Conservation (phyloP, 768 basidiomycete species). For the Heimioporus sp. region DNA sequence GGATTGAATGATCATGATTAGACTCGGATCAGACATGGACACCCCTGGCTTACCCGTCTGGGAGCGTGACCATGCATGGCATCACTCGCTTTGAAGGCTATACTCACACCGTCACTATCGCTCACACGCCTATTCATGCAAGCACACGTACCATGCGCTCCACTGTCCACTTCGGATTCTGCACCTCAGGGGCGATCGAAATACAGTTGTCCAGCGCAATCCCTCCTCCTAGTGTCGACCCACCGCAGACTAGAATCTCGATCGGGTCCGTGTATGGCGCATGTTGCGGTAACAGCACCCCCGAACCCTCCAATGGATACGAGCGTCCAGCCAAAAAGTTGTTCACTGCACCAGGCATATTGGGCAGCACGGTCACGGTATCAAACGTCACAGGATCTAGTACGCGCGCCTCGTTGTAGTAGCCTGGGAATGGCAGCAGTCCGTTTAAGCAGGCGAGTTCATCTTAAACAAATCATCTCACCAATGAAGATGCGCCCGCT, state of each 20-base stretch:
- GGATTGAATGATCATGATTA: constrained; percentile 38
- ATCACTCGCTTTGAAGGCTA: constrained; percentile 75
- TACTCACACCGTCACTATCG: neutral
- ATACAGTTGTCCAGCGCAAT: constrained; percentile 69
- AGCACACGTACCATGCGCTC: constrained; percentile 69
- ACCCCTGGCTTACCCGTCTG: constrained; percentile 31
- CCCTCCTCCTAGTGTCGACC: constrained; percentile 54
- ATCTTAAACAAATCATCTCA: constrained; percentile 26
- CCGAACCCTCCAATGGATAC: constrained; percentile 74
- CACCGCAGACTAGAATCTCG: constrained; percentile 70
- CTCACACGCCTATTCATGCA: neutral
- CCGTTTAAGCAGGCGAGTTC: neutral
- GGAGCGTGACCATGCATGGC: constrained; percentile 70
- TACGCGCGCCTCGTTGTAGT: constrained; percentile 81
- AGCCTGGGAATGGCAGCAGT: constrained; percentile 39
- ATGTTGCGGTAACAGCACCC: constrained; percentile 64
- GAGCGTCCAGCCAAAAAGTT: constrained; percentile 72
- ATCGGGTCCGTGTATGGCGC: constrained; percentile 75
- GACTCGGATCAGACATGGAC: neutral
- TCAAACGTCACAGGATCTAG: constrained; percentile 64
- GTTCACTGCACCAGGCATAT: constrained; percentile 72
- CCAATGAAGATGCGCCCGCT: constrained; percentile 69
- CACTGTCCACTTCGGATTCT: constrained; percentile 61
- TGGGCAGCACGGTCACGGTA: constrained; percentile 60
- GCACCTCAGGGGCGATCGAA: constrained; percentile 60